Evolutionary conservation across 2,329 filamentous ascomycete species (phyloP).

Genomic region (Ilyonectria sp.): DNA sequence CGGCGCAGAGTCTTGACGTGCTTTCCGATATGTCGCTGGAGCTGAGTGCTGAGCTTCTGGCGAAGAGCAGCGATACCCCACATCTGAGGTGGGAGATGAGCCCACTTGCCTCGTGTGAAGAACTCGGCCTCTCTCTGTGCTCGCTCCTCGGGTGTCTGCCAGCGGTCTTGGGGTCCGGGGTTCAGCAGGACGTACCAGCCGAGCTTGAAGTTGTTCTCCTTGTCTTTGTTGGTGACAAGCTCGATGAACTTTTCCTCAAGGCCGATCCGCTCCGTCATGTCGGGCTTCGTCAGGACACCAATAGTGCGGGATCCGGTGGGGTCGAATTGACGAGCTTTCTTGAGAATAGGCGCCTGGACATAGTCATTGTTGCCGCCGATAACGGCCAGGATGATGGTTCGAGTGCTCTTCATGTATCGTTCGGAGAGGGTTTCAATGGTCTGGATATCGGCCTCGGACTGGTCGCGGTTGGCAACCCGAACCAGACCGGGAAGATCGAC

Average conservation of each 20-base stretch:
- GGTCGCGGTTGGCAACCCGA: slow-evolving; percentile 66
- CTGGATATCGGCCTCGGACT: slow-evolving; percentile 67
- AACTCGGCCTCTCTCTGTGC: slow-evolving; percentile 62
- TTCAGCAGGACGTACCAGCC: slow-evolving; percentile 69
- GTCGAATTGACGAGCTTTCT: slow-evolving; percentile 66
- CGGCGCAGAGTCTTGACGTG: slow-evolving; percentile 66
- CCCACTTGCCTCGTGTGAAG: slow-evolving; percentile 66
- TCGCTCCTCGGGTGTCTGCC: slow-evolving; percentile 60
- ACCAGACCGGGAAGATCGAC: slow-evolving; percentile 75
- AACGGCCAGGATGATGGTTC: slow-evolving; percentile 70
- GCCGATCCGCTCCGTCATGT: slow-evolving; percentile 67
- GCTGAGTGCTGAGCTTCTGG: slow-evolving; percentile 64
- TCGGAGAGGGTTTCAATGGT: slow-evolving; percentile 68
- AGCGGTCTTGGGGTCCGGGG: slow-evolving; percentile 62
- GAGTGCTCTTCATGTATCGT: slow-evolving; percentile 69
- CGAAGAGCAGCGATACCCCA: slow-evolving; percentile 63
- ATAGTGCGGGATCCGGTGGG: slow-evolving; percentile 65
- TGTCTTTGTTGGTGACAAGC: slow-evolving; percentile 66
- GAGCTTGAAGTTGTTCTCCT: slow-evolving; percentile 65
- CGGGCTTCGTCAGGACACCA: slow-evolving; percentile 68
- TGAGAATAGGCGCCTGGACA: slow-evolving; percentile 66
- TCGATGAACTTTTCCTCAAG: slow-evolving; percentile 69
- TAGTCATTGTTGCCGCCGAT: slow-evolving; percentile 70
- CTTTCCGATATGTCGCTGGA: slow-evolving; percentile 67
- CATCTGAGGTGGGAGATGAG: slow-evolving; percentile 62